A percentile compares a stretch with the other conserved stretches of the same genome.
These are phyloP conservation scores for Teratosphaeria viscida DNA, from an alignment of 2,329 filamentous ascomycete genomes.

Conservation along the genomic window DNA sequence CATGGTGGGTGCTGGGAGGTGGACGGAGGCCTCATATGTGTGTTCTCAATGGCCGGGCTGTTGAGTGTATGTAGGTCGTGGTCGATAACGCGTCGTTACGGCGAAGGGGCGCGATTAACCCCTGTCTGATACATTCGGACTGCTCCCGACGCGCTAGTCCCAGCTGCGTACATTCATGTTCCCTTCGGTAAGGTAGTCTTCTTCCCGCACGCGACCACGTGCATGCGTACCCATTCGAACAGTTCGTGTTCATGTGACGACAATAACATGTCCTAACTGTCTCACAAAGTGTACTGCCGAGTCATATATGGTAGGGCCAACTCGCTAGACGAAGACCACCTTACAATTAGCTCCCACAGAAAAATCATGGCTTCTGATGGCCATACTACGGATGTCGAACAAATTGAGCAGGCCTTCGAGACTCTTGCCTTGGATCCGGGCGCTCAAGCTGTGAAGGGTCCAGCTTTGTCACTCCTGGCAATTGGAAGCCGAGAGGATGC, in stretches of 20 bases:
- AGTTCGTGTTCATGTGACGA: background rate
- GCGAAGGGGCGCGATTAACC: background rate
- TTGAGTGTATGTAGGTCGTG: background rate
- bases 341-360: background rate
- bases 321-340: background rate
- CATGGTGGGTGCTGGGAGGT: constrained; percentile 47
- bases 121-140: background rate
- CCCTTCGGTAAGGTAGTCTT: background rate
- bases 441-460: background rate
- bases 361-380: background rate
- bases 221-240: background rate
- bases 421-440: background rate
- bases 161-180: background rate
- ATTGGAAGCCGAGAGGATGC: constrained; percentile 10
- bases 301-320: background rate
- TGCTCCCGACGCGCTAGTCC: background rate
- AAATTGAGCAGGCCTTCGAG: constrained; percentile 1
- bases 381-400: background rate
- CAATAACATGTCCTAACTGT: background rate
- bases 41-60: background rate
- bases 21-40: background rate
- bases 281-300: background rate
- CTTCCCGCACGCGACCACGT: background rate
- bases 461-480: constrained; percentile 9
- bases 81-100: background rate